Percentiles rank a stretch among this genome's conserved stretches.
phyloP scores from a whole-genome alignment of 257 asterid genomes.

The Solanum tarapatanum region DNA sequence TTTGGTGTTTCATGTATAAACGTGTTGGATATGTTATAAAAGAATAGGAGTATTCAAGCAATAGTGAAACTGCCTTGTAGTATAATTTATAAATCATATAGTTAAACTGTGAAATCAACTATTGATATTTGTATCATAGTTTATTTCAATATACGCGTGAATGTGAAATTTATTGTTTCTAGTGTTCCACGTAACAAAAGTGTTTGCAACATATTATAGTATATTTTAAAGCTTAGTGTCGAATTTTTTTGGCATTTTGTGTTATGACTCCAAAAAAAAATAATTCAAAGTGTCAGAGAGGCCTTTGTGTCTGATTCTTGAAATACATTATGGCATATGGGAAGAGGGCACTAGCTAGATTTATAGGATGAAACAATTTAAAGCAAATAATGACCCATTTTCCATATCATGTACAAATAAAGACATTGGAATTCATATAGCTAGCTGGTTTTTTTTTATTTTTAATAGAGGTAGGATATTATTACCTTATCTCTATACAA shows the following conservation, averaged over 20 bases:
- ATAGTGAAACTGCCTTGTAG: not conserved
- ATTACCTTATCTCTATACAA: not conserved
- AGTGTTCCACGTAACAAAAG: not conserved
- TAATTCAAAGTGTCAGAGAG: not conserved
- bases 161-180: not conserved
- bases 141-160: not conserved
- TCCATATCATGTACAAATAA: not conserved
- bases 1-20: not conserved
- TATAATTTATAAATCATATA: not conserved
- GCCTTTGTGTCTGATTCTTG: constrained; percentile 3
- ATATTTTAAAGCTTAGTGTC: not conserved
- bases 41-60: not conserved
- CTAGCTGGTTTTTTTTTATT: not conserved
- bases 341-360: constrained; percentile 1
- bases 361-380: constrained; percentile 5
- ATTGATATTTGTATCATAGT: not conserved
- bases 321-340: not conserved
- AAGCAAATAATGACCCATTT: not conserved
- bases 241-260: not conserved
- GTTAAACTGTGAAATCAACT: not conserved
- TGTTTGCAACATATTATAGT: not conserved
- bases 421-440: too few species aligned
- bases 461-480: not conserved
- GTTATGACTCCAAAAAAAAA: not conserved
- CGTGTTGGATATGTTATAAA: not conserved